A percentile compares a stretch with the other conserved stretches of the same genome.
These are phyloP conservation scores for Elasticomyces elasticus DNA, from an alignment of 495 filamentous ascomycete species.

Conservation along the genomic window DNA sequence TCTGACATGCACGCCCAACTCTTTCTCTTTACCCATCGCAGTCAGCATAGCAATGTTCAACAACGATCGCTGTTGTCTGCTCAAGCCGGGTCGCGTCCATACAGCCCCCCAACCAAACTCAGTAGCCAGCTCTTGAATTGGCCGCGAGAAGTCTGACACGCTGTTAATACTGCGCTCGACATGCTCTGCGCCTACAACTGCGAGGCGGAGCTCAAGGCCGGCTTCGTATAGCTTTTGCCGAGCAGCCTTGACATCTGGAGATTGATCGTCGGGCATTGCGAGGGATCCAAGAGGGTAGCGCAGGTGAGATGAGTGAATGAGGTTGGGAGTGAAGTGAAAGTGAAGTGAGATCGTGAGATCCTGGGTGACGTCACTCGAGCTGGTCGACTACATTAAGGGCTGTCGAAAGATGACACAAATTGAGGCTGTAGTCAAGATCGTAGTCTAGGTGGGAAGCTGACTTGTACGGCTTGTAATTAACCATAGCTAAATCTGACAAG, in stretches of 20 bases:
- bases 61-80: conserved; percentile 42
- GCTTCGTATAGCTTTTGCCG: conserved; percentile 43
- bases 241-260: conserved; percentile 7
- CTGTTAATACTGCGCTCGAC: conserved; percentile 37
- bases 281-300: not conserved
- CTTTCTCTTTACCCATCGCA: conserved; percentile 40
- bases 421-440: too few species aligned
- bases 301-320: too few species aligned
- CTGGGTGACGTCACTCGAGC: too few species aligned
- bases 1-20: conserved; percentile 42
- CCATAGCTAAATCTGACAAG: too few species aligned
- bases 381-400: too few species aligned
- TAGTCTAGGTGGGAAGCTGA: too few species aligned
- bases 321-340: too few species aligned
- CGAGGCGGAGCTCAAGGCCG: conserved; percentile 40
- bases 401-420: too few species aligned
- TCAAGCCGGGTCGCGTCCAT: conserved; percentile 45
- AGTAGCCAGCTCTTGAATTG: conserved; percentile 44
- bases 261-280: not conserved
- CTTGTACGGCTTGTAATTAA: too few species aligned
- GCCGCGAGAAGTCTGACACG: conserved; percentile 37
- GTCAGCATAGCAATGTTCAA: conserved; percentile 46
- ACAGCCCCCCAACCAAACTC: conserved; percentile 44
- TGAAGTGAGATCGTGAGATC: too few species aligned
- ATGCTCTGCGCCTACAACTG: conserved; percentile 39